Percentiles rank a stretch among this genome's conserved stretches.
These are phyloP conservation scores for Mariannaea elegans DNA, from an alignment of 2,329 filamentous ascomycete species.

Conservation along the genomic window DNA sequence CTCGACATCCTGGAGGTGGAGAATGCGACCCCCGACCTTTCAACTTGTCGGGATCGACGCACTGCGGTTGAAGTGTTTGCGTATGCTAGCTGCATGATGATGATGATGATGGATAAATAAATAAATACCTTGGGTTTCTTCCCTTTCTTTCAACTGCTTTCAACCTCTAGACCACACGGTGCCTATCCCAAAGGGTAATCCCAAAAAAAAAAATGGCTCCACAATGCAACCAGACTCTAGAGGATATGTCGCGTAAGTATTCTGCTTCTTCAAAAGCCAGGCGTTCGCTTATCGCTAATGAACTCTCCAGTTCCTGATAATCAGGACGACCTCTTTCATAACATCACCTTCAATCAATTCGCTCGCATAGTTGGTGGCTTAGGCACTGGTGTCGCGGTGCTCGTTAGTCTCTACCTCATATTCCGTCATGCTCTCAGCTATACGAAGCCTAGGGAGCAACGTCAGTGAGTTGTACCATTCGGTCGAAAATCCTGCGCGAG, in stretches of 20 bases:
- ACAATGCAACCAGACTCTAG: conserved; percentile 14
- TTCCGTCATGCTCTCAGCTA: conserved; percentile 68
- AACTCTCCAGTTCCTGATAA: conserved; percentile 8
- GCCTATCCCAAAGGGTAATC: no score
- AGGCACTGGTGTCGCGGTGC: conserved; percentile 59
- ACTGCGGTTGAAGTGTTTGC: background rate
- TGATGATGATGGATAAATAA: background rate
- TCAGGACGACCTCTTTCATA: conserved; percentile 49
- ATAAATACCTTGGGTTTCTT: background rate
- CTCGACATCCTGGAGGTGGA: no score
- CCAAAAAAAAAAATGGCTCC: conserved; percentile 10
- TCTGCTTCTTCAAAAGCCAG: no score
- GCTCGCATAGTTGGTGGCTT: conserved; percentile 61
- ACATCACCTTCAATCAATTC: conserved; percentile 63
- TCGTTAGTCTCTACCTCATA: conserved; percentile 64
- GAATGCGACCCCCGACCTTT: background rate
- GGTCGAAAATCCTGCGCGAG: background rate
- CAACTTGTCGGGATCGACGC: background rate
- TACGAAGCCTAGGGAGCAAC: conserved; percentile 67
- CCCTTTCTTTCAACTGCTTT: no score
- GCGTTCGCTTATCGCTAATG: no score
- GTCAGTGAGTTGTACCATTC: conserved; percentile 54
- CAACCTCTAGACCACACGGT: no score
- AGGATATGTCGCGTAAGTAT: conserved; percentile 17
- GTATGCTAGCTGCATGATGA: background rate